Percentiles rank a stretch among this genome's conserved stretches.
These are phyloP conservation scores for Phtheirospermum japonicum DNA, from an alignment of 257 asterid species.

Conservation along the genomic window DNA sequence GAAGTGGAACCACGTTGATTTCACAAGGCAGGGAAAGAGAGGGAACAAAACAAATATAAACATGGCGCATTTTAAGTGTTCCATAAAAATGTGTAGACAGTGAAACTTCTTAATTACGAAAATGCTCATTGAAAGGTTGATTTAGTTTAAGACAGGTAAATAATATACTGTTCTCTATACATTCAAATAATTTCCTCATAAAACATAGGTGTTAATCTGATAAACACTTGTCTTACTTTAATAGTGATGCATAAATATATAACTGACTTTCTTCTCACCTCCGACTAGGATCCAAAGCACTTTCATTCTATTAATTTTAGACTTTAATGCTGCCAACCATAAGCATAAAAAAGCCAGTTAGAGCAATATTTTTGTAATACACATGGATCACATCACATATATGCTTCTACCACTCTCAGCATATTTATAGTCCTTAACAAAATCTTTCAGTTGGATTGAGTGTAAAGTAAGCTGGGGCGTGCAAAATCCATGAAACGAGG, in stretches of 20 bases:
- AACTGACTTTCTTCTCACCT: not conserved
- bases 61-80: not conserved
- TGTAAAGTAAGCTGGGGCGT: not conserved
- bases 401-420: not conserved
- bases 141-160: slow-evolving; percentile 7
- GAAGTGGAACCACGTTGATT: no score
- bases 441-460: not conserved
- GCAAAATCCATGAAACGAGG: not conserved
- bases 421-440: not conserved
- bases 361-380: slow-evolving; percentile 1
- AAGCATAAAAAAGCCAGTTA: not conserved
- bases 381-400: not conserved
- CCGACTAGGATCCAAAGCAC: not conserved
- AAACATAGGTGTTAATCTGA: not conserved
- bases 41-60: slow-evolving; percentile 15
- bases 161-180: not conserved
- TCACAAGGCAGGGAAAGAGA: no score
- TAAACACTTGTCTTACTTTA: slow-evolving; percentile 1
- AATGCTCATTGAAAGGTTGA: slow-evolving; percentile 7
- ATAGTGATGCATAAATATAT: not conserved
- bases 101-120: not conserved
- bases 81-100: not conserved
- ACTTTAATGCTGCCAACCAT: slow-evolving; percentile 7
- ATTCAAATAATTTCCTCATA: not conserved
- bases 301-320: not conserved